These are phyloP conservation scores for Fusarium avenaceum DNA, from an alignment of 2,329 filamentous ascomycete species.

Conservation along the genomic window DNA sequence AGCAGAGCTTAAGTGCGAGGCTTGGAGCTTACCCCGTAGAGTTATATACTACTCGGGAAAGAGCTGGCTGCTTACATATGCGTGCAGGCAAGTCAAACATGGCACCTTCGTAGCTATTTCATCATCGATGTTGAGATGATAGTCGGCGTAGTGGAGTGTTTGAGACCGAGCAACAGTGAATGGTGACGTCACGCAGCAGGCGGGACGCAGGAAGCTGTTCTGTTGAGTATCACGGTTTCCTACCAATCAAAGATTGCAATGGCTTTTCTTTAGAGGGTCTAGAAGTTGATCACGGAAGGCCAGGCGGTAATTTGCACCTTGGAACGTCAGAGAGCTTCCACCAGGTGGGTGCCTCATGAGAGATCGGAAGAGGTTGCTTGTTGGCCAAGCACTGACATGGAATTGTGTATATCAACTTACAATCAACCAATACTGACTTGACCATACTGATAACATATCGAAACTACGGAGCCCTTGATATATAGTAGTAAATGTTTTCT, in stretches of 20 bases:
- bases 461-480: too few relatives aligned
- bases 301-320: background rate
- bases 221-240: slow-evolving; percentile 15
- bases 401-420: background rate
- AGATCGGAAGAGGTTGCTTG: background rate
- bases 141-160: slow-evolving; percentile 26
- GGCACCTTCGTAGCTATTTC: slow-evolving; percentile 46
- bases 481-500: too few relatives aligned
- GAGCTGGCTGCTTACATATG: slow-evolving; percentile 29
- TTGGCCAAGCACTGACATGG: background rate
- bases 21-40: slow-evolving; percentile 14
- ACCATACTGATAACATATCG: background rate
- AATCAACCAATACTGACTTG: background rate
- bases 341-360: background rate
- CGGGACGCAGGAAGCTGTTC: slow-evolving; percentile 15
- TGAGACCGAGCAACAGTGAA: slow-evolving; percentile 27
- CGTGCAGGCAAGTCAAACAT: slow-evolving; percentile 35
- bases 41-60: slow-evolving; percentile 37
- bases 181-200: slow-evolving; percentile 38
- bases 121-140: slow-evolving; percentile 45
- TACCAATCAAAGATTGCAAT: slow-evolving; percentile 21
- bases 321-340: background rate
- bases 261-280: background rate
- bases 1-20: slow-evolving; percentile 11
- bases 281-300: background rate